Base-by-base conservation (phyloP, 1,139 yeast species). In the Hanseniaspora gamundiae region DNA sequence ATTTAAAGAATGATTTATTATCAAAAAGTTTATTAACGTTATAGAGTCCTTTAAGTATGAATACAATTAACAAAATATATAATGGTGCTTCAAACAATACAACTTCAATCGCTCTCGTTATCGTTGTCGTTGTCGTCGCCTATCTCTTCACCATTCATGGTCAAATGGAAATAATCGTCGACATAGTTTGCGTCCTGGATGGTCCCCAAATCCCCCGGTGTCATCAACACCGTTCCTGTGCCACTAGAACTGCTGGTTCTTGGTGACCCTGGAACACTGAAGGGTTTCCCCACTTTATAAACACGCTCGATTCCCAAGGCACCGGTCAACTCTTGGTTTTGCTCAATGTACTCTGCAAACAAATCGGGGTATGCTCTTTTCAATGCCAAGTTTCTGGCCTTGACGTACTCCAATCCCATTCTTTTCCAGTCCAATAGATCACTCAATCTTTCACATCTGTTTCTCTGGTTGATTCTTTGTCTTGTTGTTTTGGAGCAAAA, bases 141-240 rank as follows among this genome's bases (percentile, higher is more conserved):
- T n/a, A n/a, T n/a, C n/a, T 68, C 75, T 39, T 69, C 75, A 30
- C 69, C 76, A 40, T 69, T 75, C 35, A 65, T 72, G 27, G 85
- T 83, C 51, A 88, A 70, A 53, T 72, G 78, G 75, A 93, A 91
- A 60, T 86, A 91, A 59, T 85, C 95, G 45, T 81, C 93, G 35
- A 85, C 80, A 51, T 80, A 78, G 45, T 86, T 73, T 35, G 86
- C 86, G 61, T 91, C 98, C 64, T 86, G 96, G 55, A 91, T 70
- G 11, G 95, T 80, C n/a, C 97, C 98, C 53, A 91, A 73, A 62
- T 91, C 97, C 42, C 98, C 98, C 0, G 98, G 98, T 1, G 98
- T 91, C 94, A 86, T 87, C 52, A 77, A 65, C 16, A 85, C 80
- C 42, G 73, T 55, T 33, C 73, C 70, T 35, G 60, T 55, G 14